phyloP scores from a whole-genome alignment of 352 stramenopile species.

The Phytophthora pinifolia region DNA sequence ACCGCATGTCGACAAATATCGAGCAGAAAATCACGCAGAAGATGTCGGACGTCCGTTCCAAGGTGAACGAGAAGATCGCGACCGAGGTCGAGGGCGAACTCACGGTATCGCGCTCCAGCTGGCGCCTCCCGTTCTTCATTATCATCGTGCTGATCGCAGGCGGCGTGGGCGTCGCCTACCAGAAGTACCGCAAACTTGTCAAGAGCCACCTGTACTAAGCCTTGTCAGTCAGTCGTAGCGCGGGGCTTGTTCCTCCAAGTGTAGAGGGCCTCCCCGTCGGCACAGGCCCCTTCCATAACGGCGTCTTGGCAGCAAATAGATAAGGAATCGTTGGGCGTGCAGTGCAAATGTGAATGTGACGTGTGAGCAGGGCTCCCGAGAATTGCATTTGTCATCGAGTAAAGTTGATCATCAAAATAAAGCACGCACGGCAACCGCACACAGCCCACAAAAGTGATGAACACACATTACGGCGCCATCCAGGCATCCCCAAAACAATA shows the following conservation, averaged over 20 bases:
- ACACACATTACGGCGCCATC: too few species aligned
- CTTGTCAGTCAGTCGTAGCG: constrained; percentile 19
- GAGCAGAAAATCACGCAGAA: constrained; percentile 76
- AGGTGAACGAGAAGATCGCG: constrained; percentile 73
- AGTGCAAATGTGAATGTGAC: neutral
- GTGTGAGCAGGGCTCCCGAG: too few species aligned
- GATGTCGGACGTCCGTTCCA: constrained; percentile 53
- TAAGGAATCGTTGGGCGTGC: constrained; percentile 5
- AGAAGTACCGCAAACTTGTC: constrained; percentile 86
- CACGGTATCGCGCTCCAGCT: constrained; percentile 59
- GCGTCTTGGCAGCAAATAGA: constrained; percentile 24
- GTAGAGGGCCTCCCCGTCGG: constrained; percentile 7
- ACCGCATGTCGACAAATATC: constrained; percentile 72
- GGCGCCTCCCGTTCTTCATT: constrained; percentile 82
- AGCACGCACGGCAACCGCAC: too few species aligned
- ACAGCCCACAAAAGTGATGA: too few species aligned
- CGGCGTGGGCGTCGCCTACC: constrained; percentile 66
- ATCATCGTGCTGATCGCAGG: constrained; percentile 63
- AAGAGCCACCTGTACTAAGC: constrained; percentile 84
- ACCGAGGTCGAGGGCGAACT: constrained; percentile 70
- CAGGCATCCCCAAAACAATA: too few species aligned
- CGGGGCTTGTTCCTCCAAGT: constrained; percentile 4
- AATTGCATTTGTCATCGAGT: too few species aligned
- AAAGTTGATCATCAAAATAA: too few species aligned
- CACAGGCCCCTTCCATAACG: constrained; percentile 4